Percentiles rank a stretch among this genome's conserved stretches.
These are phyloP conservation scores for Backusella mclennaniae DNA, from an alignment of 192 early-diverging fungal genomes.

Conservation along the genomic window DNA sequence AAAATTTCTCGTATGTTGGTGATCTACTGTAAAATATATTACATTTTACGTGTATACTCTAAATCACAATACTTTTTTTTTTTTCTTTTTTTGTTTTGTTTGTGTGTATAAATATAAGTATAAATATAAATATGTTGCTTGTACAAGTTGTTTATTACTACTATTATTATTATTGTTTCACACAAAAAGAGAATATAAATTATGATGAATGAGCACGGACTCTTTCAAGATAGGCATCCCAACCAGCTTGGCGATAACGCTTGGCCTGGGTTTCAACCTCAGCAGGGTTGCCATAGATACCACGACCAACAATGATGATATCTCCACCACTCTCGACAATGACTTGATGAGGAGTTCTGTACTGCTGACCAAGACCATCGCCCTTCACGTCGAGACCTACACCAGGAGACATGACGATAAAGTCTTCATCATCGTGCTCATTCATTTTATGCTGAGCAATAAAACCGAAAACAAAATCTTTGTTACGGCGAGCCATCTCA, in stretches of 20 bases:
- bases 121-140: neutral
- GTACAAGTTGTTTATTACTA: neutral
- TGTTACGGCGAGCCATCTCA: conserved; percentile 79
- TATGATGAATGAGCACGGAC: conserved; percentile 7
- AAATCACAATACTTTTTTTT: neutral
- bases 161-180: neutral
- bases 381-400: conserved; percentile 81
- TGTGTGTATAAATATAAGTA: too few species aligned
- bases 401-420: conserved; percentile 94
- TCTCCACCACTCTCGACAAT: conserved; percentile 84
- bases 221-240: conserved; percentile 81
- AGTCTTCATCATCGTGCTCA: conserved; percentile 70
- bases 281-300: conserved; percentile 88
- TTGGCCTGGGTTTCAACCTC: conserved; percentile 71
- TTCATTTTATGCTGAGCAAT: conserved; percentile 77
- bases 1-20: conserved; percentile 90
- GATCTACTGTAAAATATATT: conserved; percentile 33
- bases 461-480: conserved; percentile 95
- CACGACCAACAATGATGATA: conserved; percentile 97
- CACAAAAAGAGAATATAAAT: neutral
- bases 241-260: conserved; percentile 91
- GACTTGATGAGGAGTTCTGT: conserved; percentile 87
- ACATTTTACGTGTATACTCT: neutral
- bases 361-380: conserved; percentile 94
- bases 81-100: neutral